A percentile compares a stretch with the other conserved stretches of the same genome.
Conservation (phyloP, 352 stramenopile genomes). For the Pythium rishiriense region DNA sequence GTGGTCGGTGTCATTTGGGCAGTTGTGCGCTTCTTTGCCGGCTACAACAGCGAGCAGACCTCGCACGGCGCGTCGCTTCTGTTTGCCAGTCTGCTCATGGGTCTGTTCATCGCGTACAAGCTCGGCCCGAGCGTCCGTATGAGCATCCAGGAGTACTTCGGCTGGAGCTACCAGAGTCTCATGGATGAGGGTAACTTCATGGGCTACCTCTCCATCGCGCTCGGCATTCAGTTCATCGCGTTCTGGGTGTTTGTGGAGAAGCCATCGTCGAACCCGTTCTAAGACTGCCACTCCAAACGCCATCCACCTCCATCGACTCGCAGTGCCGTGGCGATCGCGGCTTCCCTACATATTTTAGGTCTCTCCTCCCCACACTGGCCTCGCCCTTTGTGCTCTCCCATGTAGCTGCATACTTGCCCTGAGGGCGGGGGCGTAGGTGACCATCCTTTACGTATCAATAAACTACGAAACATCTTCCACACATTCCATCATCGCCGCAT, state of each 20-base stretch:
- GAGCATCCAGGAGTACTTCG: slow-evolving; percentile 89
- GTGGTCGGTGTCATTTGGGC: slow-evolving; percentile 70
- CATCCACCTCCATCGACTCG: background rate
- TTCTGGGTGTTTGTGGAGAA: slow-evolving; percentile 85
- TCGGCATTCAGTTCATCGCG: slow-evolving; percentile 76
- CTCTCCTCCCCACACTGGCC: background rate
- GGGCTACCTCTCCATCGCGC: slow-evolving; percentile 67
- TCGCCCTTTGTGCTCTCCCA: background rate
- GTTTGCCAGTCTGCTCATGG: slow-evolving; percentile 79
- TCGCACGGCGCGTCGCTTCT: slow-evolving; percentile 73
- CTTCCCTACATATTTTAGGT: slow-evolving; percentile 3
- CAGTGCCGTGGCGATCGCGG: background rate
- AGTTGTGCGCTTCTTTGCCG: slow-evolving; percentile 74
- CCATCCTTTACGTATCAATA: slow-evolving; percentile 9
- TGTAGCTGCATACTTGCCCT: background rate
- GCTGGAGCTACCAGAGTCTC: slow-evolving; percentile 85
- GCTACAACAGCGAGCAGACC: slow-evolving; percentile 76
- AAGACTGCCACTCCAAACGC: slow-evolving; percentile 18
- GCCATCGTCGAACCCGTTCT: slow-evolving; percentile 81
- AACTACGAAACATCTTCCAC: slow-evolving; percentile 4
- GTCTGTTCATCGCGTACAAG: slow-evolving; percentile 80
- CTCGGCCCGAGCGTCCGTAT: slow-evolving; percentile 78
- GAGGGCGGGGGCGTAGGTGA: background rate
- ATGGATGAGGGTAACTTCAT: slow-evolving; percentile 86
- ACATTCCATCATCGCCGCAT: background rate